These are phyloP conservation scores for Trametes villosa DNA, from an alignment of 768 basidiomycete genomes.

Conservation along the genomic window DNA sequence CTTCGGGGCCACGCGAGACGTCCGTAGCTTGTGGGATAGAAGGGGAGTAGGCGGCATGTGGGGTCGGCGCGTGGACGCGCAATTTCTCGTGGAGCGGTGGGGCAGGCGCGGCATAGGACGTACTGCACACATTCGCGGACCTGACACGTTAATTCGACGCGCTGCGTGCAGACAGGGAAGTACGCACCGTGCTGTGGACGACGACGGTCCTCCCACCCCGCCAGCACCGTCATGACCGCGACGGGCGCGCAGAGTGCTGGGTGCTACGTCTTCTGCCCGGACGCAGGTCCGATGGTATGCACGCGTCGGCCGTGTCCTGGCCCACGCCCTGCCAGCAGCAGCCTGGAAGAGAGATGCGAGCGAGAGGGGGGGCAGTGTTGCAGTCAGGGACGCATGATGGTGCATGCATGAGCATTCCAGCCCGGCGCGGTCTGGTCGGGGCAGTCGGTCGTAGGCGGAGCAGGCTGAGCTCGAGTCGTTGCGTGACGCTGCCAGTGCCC, in stretches of 20 bases:
- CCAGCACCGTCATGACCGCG: conserved; percentile 1
- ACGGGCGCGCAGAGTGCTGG: not conserved
- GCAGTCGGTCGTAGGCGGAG: conserved; percentile 8
- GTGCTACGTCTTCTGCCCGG: conserved; percentile 10
- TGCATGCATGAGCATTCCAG: conserved; percentile 45
- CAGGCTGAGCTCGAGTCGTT: conserved; percentile 3
- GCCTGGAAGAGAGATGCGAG: conserved; percentile 49
- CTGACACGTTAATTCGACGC: not conserved
- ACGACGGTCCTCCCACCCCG: conserved; percentile 6
- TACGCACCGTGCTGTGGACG: conserved; percentile 12
- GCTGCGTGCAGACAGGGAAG: not conserved
- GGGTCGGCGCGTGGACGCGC: not conserved
- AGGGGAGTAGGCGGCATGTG: not conserved
- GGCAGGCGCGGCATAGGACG: not conserved
- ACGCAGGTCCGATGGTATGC: conserved; percentile 22
- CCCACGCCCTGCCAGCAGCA: conserved; percentile 54
- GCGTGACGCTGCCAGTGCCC: conserved; percentile 7
- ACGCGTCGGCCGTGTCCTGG: conserved; percentile 32
- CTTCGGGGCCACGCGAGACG: not conserved
- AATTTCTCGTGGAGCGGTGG: not conserved
- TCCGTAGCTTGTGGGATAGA: not conserved
- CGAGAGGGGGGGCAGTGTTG: conserved; percentile 25
- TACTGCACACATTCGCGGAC: conserved; percentile 1
- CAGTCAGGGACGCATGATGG: conserved; percentile 41
- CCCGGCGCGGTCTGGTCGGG: conserved; percentile 19